Base-by-base conservation (phyloP, 1,139 yeast genomes). In the Taiozyma sp. region DNA sequence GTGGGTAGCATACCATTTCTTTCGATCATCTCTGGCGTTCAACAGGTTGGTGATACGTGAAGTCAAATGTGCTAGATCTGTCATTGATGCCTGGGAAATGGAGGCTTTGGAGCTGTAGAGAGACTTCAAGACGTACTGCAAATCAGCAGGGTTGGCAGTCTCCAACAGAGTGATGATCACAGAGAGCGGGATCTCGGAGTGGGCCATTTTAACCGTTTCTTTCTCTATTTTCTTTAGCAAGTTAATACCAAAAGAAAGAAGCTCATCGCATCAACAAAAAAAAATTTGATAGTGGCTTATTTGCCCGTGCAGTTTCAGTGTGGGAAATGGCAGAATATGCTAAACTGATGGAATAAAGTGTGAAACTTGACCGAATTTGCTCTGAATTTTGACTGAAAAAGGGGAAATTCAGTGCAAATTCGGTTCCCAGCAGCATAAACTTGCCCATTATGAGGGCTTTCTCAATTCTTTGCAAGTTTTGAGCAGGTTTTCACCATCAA, bases 1-100 rank as follows among this genome's bases (percentile, higher is more conserved):
- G 60, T 80, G 83, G 38, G 81, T 73, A 2, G 87, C 91, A 60
- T 80, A 77, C 91, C 92, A 86, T 57, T 79, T 75, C 48, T 73
- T 70, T 42, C 56, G 57, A 30, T 72, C 72, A 36, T 74, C 72
- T 52, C 76, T 76, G 3, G 87, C 75, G 54, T 75, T 72, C 48
- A 82, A 63, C 43, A 84, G 70, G 59, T 81, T 83, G 55, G 78
- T 67, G 23, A 82, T 71, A 51, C 87, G 74, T 9, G 84, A 73
- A 34, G 79, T 75, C 44, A 85, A 69, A 58, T 84, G 84, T 53
- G 76, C 76, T 46, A 80, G 63, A 39, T 84, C 87, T 22, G 80
- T 67, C 59, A 80, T 80, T 40, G 80, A 64, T 42, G 78, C 70
- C 34, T 71, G 68, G 1, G 64, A 30, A 53, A 80, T 68, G 3